Percentiles rank a stretch among this genome's conserved stretches.
These are phyloP conservation scores for Yamadazyma sp. DNA, from an alignment of 805 yeast genomes.

Conservation along the genomic window DNA sequence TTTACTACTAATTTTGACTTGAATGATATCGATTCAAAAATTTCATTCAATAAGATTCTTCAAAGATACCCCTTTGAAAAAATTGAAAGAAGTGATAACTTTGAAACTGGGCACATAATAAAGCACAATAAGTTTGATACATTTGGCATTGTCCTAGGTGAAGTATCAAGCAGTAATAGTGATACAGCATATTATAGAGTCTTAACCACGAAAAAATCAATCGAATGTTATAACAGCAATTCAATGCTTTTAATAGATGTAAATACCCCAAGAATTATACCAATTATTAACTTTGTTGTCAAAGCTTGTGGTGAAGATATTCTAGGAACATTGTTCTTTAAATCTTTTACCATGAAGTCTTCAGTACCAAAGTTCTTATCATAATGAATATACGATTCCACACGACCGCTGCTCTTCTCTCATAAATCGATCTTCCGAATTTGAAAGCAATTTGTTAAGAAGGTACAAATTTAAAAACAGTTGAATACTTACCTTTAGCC, in stretches of 20 bases:
- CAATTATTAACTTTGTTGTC: slow-evolving; percentile 5
- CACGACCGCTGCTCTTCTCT: too few species aligned
- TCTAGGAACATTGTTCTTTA: slow-evolving; percentile 7
- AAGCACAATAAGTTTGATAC: slow-evolving; percentile 9
- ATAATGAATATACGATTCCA: too few species aligned
- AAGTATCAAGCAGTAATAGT: neutral
- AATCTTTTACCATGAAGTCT: neutral
- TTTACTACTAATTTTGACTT: slow-evolving; percentile 5
- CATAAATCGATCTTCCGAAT: too few species aligned
- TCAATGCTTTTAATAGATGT: slow-evolving; percentile 8
- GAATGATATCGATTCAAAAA: slow-evolving; percentile 3
- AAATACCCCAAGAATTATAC: slow-evolving; percentile 1
- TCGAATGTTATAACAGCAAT: slow-evolving; percentile 13
- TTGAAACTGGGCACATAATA: slow-evolving; percentile 8
- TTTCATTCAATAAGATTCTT: slow-evolving; percentile 6
- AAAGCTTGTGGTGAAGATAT: slow-evolving; percentile 13
- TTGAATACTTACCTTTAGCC: too few species aligned
- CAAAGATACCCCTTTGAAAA: slow-evolving; percentile 2
- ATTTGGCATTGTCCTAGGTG: slow-evolving; percentile 13
- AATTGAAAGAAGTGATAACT: neutral
- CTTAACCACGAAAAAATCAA: slow-evolving; percentile 12
- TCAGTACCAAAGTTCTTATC: neutral
- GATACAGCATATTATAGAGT: slow-evolving; percentile 11
- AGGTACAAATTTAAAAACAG: too few species aligned
- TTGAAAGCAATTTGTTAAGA: too few species aligned